Conservation (phyloP, 345 rosid genomes). For the Populus euphratica region DNA sequence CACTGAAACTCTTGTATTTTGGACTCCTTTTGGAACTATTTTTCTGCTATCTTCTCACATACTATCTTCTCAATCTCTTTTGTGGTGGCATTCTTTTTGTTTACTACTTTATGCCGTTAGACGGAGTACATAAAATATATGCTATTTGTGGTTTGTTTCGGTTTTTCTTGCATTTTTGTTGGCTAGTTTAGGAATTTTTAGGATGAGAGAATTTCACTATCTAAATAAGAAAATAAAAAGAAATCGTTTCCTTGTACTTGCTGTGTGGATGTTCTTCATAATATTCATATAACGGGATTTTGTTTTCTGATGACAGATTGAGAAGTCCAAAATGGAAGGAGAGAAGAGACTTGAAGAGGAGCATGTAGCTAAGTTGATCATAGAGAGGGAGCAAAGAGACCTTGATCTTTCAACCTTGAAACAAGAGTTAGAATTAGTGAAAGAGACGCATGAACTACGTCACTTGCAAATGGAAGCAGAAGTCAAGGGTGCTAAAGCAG, state of each 20-base stretch:
- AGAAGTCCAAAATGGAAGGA: conserved; percentile 46
- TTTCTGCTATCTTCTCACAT: neutral
- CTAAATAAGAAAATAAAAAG: too few species aligned
- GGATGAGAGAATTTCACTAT: neutral
- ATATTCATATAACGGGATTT: neutral
- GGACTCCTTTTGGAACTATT: neutral
- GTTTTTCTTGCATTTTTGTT: too few species aligned
- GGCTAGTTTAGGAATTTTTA: neutral
- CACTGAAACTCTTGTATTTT: neutral
- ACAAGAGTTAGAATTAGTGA: conserved; percentile 31
- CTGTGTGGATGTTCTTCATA: neutral
- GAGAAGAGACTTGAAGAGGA: conserved; percentile 44
- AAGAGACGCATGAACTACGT: conserved; percentile 41
- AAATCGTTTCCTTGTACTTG: neutral
- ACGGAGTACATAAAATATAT: neutral
- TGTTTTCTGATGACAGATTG: conserved; percentile 30
- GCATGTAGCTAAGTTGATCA: conserved; percentile 26
- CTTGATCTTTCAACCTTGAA: conserved; percentile 23
- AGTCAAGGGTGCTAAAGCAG: conserved; percentile 40
- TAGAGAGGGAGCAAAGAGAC: conserved; percentile 34
- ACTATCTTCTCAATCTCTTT: neutral
- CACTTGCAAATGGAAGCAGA: conserved; percentile 57
- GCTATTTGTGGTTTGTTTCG: neutral
- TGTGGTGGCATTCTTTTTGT: neutral
- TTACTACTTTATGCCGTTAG: neutral